Evolutionary conservation across 768 basidiomycete genomes (phyloP), one percentile per base, ranked within the genome.

Genomic region (Leccinellum rugosiceps): DNA sequence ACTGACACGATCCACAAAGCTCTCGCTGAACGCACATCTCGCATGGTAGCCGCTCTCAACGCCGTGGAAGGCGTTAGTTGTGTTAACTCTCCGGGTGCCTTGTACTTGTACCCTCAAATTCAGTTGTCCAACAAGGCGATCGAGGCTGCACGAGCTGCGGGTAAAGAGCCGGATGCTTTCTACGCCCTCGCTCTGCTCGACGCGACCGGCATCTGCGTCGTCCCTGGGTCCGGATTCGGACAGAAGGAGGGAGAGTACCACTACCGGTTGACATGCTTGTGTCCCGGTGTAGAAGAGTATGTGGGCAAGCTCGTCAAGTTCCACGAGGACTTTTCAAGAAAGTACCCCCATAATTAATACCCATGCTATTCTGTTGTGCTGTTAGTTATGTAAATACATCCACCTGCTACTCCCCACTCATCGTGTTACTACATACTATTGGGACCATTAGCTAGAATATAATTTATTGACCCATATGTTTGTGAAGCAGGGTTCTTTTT

Each of bases 151-250:
- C 72, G 78, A 62, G 74, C 79, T 65, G 80, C 76, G 1, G 90
- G 88, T 1, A 92, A 92, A 75, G 81, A 81, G 64, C 90, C 96
- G 3, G 96, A 99, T 71, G 87, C 86, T 44, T 87, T 95, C 67
- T 99, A 99, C 69, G 83, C 92, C 21, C 77, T 96, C 35, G 83
- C 80, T 62, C 71, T 99, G 51, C 79, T 99, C 52, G 92, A 96
- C 60, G 81, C 82, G 71, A 94, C 93, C 0, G 94, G 94, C 5
- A 97, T 98, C 61, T 97, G 94, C 66, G 90, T 91, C 21, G 91
- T 98, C 5, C 92, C 94, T 6, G 96, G 96, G 0, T 87, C 86
- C 49, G 96, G 96, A 1, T 99, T 99, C 70, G 95, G 95, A 5
- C 95, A 98, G 77, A 88, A 81, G 74, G 86, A 89, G 50, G 93